Evolutionary conservation across 805 yeast genomes (phyloP).

Genomic region (Wickerhamomyces subpelliculosus): DNA sequence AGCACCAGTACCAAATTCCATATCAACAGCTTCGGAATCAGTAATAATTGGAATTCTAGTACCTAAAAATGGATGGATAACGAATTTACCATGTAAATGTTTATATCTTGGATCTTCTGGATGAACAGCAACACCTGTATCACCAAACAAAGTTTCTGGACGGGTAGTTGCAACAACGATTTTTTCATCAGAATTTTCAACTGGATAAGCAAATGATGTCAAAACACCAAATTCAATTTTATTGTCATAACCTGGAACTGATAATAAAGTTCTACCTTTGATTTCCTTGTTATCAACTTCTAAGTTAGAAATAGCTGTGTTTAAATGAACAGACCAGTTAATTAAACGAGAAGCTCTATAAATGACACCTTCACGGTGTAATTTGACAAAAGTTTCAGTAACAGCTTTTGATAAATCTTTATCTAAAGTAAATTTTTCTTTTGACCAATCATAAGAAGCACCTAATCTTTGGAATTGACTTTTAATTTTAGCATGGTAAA

Average conservation of each 20-base stretch:
- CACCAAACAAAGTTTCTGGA: conserved; percentile 98
- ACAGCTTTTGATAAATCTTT: conserved; percentile 76
- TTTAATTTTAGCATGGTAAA: conserved; percentile 81
- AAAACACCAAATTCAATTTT: conserved; percentile 94
- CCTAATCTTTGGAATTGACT: conserved; percentile 81
- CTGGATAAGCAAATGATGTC: conserved; percentile 91
- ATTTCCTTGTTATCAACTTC: conserved; percentile 93
- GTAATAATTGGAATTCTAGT: conserved; percentile 82
- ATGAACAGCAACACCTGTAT: conserved; percentile 96
- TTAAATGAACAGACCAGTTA: conserved; percentile 93
- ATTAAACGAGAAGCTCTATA: conserved; percentile 91
- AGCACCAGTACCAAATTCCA: conserved; percentile 99
- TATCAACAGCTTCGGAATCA: conserved; percentile 92
- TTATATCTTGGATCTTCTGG: conserved; percentile 90
- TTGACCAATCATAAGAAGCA: conserved; percentile 94
- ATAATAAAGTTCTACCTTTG: conserved; percentile 70
- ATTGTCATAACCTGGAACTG: conserved; percentile 86
- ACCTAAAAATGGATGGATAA: conserved; percentile 83
- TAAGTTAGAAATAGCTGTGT: conserved; percentile 92
- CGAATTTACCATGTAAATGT: conserved; percentile 92
- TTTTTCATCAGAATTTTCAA: conserved; percentile 79
- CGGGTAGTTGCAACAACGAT: conserved; percentile 94
- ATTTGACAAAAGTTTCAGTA: conserved; percentile 79
- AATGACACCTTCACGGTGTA: conserved; percentile 92
- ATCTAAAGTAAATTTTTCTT: conserved; percentile 90